Evolutionary conservation across 179 eudicot genomes (phyloP), one percentile per base, ranked within the genome.

Genomic region (Beta macrorhiza): DNA sequence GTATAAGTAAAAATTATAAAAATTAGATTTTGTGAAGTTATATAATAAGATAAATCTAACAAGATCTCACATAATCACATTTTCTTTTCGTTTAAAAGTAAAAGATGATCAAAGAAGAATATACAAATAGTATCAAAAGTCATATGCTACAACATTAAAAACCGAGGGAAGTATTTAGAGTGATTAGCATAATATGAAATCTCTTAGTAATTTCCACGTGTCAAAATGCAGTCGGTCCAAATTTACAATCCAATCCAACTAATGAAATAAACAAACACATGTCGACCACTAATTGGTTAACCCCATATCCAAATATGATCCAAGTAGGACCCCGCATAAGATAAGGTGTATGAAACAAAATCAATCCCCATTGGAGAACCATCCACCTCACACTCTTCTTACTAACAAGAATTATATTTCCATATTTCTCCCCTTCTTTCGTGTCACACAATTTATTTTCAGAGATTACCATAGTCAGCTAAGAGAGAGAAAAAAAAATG

Each of bases 281-380:
- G 92, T 72, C 84, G 67, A 19, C 1, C 45, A 72, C 52, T 67
- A n/a, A 88, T 5, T 91, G 88, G 93, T n/a, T 45, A 51, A 19
- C 5, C 7, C 11, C 76, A 88, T 87, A 87, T 91, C 92, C 87
- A 87, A 81, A 79, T 42, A 78, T 79, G 77, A 85, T 87, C 91
- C 91, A 85, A 74, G 58, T 62, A 61, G 83, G 85, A 74, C 79
- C 79, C 80, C 58, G 42, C 56, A 78, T 76, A 57, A 88, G 92
- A 90, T 90, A 90, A 90, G 91, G 83, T 79, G n/a, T 70, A 25
- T 59, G 44, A 67, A 62, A 72, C 68, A 65, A 76, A 69, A 44
- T 29, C 44, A 58, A 2, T 37, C 15, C n/a, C 69, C 49, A 59
- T 74, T 74, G 83, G 72, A 80, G 65, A 84, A 85, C 49, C 78